Conservation (phyloP, 1,284 basidiomycete genomes). For the Melampsora larici-populina region DNA sequence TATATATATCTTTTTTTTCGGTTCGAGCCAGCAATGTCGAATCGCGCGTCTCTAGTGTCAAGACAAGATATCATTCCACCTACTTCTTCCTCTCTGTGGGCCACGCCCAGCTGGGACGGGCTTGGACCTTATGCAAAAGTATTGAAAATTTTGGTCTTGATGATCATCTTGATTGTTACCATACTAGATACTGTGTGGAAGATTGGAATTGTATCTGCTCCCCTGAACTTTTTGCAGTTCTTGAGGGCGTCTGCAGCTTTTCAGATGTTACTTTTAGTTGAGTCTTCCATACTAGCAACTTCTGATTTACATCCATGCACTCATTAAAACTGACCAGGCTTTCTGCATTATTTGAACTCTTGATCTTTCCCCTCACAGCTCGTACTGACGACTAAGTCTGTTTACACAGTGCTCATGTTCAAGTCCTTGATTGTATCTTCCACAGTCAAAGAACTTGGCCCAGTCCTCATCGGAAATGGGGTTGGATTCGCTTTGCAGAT, state of each 20-base stretch:
- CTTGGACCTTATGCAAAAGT: not conserved
- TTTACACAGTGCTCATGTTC: not conserved
- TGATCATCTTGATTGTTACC: not conserved
- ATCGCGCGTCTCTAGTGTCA: not conserved
- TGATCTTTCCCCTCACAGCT: not conserved
- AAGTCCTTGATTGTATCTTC: not conserved
- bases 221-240: not conserved
- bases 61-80: not conserved
- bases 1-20: not conserved
- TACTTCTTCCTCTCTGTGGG: not conserved
- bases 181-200: not conserved
- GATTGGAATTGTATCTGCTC: not conserved
- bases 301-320: not conserved
- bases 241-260: not conserved
- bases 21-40: slow-evolving; percentile 7
- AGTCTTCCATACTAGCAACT: not conserved
- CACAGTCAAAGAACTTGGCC: not conserved
- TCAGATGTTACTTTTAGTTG: slow-evolving; percentile 3
- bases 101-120: not conserved
- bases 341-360: no score
- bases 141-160: not conserved
- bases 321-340: no score
- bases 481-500: not conserved
- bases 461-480: not conserved
- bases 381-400: not conserved